Evolutionary conservation across 179 eudicot genomes (phyloP).

Genomic region (Nepenthes alata): DNA sequence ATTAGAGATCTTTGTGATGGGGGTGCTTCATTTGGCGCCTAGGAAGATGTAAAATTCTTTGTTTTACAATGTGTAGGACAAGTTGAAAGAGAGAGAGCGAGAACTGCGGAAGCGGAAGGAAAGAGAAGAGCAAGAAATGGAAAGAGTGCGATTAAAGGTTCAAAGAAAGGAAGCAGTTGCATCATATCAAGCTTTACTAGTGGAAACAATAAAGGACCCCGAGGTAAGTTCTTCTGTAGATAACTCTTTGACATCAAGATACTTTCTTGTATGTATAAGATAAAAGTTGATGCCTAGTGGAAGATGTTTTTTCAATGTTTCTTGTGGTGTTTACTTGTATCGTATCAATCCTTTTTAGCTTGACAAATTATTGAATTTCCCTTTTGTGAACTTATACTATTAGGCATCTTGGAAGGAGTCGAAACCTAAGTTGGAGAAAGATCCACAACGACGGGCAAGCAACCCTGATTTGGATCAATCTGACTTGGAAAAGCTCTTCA

Average conservation of each 20-base stretch:
- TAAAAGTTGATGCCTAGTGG: too few relatives aligned
- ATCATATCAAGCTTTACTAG: slow-evolving; percentile 89
- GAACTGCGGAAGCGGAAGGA: slow-evolving; percentile 84
- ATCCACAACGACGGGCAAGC: slow-evolving; percentile 87
- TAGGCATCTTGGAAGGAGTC: slow-evolving; percentile 98
- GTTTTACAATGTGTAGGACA: slow-evolving; percentile 41
- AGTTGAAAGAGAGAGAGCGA: slow-evolving; percentile 84
- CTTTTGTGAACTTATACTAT: not conserved
- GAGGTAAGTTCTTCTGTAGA: slow-evolving; percentile 26
- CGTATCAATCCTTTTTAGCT: not conserved
- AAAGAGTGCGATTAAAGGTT: slow-evolving; percentile 83
- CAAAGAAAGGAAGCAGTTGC: slow-evolving; percentile 86
- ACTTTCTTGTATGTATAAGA: not conserved
- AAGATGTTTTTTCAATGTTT: not conserved
- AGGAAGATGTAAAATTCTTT: too few relatives aligned
- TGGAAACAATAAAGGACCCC: slow-evolving; percentile 84
- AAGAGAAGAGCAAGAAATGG: slow-evolving; percentile 97
- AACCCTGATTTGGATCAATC: slow-evolving; percentile 75
- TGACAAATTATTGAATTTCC: not conserved
- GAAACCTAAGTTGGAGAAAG: slow-evolving; percentile 78
- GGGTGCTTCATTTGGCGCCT: too few relatives aligned
- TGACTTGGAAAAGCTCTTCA: slow-evolving; percentile 82
- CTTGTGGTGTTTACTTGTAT: not conserved
- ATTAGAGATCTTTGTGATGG: too few relatives aligned
- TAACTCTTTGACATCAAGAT: not conserved